These are phyloP conservation scores for Exophiala sp. DNA, from an alignment of 2,329 filamentous ascomycete species.

Conservation along the genomic window DNA sequence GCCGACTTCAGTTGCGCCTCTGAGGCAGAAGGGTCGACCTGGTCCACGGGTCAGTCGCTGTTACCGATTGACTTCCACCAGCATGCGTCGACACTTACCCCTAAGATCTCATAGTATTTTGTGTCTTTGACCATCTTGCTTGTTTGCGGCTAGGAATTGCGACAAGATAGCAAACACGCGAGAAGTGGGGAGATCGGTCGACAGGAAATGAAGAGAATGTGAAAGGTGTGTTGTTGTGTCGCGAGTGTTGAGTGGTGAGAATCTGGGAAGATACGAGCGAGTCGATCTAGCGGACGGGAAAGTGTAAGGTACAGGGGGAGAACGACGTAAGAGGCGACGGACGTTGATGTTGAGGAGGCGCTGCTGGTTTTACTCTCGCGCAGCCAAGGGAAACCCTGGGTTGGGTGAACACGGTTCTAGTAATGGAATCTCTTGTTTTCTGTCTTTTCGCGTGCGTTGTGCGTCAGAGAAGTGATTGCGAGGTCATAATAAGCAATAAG, in stretches of 20 bases:
- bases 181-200: not conserved
- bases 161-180: not conserved
- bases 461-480: not conserved
- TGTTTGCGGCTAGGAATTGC: not conserved
- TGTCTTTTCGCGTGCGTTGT: not conserved
- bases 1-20: constrained; percentile 88
- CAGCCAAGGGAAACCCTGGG: too few relatives aligned
- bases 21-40: constrained; percentile 70
- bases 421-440: not conserved
- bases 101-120: constrained; percentile 45
- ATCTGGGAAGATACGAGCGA: not conserved
- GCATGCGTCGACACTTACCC: too few relatives aligned
- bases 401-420: not conserved
- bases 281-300: too few relatives aligned
- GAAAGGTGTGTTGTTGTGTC: too few relatives aligned
- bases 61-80: too few relatives aligned
- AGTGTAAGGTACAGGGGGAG: too few relatives aligned
- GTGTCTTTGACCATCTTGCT: constrained; percentile 48
- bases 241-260: not conserved
- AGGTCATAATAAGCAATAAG: not conserved
- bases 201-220: not conserved
- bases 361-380: too few relatives aligned
- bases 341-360: too few relatives aligned
- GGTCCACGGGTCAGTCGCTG: not conserved
- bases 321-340: too few relatives aligned